Conservation (phyloP, 2,329 filamentous ascomycete genomes). For the Aspergillus eucalypticola region DNA sequence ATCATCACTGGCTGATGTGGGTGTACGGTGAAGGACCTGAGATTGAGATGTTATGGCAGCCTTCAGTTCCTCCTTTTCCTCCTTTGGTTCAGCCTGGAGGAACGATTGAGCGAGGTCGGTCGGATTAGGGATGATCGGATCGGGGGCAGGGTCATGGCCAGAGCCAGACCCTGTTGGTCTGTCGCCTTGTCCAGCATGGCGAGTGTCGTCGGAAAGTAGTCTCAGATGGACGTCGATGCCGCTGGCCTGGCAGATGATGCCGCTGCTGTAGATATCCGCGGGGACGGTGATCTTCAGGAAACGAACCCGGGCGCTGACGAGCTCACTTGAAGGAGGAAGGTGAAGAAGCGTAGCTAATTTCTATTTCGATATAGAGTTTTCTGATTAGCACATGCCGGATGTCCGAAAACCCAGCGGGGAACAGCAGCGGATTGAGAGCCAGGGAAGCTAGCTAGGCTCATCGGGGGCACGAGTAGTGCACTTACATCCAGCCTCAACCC, state of each 20-base stretch:
- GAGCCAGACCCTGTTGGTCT: slow-evolving; percentile 29
- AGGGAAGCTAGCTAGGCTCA: slow-evolving; percentile 5
- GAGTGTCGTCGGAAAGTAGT: slow-evolving; percentile 49
- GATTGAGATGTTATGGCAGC: slow-evolving; percentile 57
- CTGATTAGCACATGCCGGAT: slow-evolving; percentile 25
- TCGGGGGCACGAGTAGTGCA: slow-evolving; percentile 14
- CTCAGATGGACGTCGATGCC: slow-evolving; percentile 72
- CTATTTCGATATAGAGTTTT: slow-evolving; percentile 47
- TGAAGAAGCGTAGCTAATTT: slow-evolving; percentile 75
- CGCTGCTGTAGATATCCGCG: slow-evolving; percentile 81
- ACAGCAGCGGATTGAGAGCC: slow-evolving; percentile 11
- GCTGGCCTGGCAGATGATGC: slow-evolving; percentile 78
- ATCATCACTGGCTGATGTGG: slow-evolving; percentile 49
- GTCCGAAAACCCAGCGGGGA: neutral
- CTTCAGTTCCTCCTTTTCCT: slow-evolving; percentile 60
- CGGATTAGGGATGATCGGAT: slow-evolving; percentile 52
- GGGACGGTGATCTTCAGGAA: slow-evolving; percentile 80
- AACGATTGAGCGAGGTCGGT: slow-evolving; percentile 63
- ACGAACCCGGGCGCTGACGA: slow-evolving; percentile 73
- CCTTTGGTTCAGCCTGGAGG: slow-evolving; percentile 57
- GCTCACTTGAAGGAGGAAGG: slow-evolving; percentile 69
- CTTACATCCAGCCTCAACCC: slow-evolving; percentile 74
- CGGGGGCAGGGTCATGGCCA: slow-evolving; percentile 21
- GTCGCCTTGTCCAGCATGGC: slow-evolving; percentile 34
- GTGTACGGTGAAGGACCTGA: slow-evolving; percentile 52